Conservation (phyloP, 140 eudicot species). For the Flaveria floridana region DNA sequence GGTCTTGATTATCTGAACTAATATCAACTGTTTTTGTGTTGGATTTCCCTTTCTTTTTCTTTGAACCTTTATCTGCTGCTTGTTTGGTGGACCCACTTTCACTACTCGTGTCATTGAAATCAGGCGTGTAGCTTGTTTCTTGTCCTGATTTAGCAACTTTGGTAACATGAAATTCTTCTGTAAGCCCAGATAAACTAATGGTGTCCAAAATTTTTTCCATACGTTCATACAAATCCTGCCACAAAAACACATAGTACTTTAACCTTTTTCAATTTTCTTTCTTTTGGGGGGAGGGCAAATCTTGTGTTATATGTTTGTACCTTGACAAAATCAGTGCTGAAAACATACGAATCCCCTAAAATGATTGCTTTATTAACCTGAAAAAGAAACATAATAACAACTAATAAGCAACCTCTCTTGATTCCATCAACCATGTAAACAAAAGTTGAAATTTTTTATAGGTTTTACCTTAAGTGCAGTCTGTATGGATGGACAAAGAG, state of each 20-base stretch:
- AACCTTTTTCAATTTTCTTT: background rate
- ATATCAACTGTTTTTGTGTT: constrained; percentile 52
- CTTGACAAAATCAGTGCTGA: constrained; percentile 79
- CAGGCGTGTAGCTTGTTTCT: constrained; percentile 47
- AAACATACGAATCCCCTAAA: constrained; percentile 78
- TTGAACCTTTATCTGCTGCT: constrained; percentile 65
- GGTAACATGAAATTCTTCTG: constrained; percentile 30
- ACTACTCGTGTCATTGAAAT: constrained; percentile 42
- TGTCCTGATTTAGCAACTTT: constrained; percentile 51
- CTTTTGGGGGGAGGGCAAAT: background rate
- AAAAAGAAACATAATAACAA: constrained; percentile 28
- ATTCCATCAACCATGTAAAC: constrained; percentile 7
- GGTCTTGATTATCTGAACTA: constrained; percentile 56
- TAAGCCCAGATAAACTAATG: constrained; percentile 40
- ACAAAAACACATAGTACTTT: constrained; percentile 12
- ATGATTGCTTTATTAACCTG: constrained; percentile 75
- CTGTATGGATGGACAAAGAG: constrained; percentile 79
- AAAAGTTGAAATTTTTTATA: background rate
- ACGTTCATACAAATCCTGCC: constrained; percentile 67
- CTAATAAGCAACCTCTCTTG: background rate
- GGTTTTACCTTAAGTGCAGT: constrained; percentile 61
- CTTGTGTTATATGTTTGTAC: constrained; percentile 35
- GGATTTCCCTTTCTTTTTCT: constrained; percentile 79
- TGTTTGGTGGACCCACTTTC: constrained; percentile 51
- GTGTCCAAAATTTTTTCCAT: constrained; percentile 75